Conservation (phyloP, 163 green algal species). For the Prototheca wickerhamii region DNA sequence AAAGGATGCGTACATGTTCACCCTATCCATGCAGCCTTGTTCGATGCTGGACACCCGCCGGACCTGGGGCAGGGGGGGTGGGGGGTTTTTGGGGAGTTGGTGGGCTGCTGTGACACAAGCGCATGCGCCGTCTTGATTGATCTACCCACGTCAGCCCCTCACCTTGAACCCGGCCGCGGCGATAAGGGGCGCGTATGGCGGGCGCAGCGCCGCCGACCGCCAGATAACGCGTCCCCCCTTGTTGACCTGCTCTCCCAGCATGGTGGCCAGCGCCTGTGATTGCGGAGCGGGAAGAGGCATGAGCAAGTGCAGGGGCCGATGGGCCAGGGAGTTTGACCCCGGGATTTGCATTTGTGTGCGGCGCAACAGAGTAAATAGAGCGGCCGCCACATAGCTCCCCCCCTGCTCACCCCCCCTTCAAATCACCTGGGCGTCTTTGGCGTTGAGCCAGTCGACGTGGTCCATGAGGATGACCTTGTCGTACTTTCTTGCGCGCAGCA, state of each 20-base stretch:
- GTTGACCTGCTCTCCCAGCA: conserved; percentile 47
- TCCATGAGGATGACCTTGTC: conserved; percentile 99
- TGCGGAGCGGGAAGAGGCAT: not conserved
- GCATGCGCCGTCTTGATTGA: not conserved
- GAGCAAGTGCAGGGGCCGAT: not conserved
- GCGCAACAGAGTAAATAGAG: not conserved
- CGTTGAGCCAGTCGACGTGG: conserved; percentile 91
- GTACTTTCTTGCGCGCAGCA: conserved; percentile 81
- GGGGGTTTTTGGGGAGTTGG: not conserved
- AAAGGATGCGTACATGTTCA: conserved; percentile 75
- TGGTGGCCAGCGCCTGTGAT: not conserved
- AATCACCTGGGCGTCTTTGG: conserved; percentile 39
- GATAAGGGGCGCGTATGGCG: conserved; percentile 79
- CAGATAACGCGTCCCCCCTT: conserved; percentile 91
- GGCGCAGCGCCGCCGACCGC: conserved; percentile 72
- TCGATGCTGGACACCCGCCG: conserved; percentile 51
- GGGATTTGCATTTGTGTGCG: not conserved
- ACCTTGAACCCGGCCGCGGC: conserved; percentile 80
- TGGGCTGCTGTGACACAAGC: too few relatives aligned
- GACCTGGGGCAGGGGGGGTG: conserved; percentile 33
- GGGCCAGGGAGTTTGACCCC: not conserved
- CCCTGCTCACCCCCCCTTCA: conserved; percentile 14
- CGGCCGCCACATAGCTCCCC: conserved; percentile 26
- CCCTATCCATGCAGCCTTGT: conserved; percentile 77
- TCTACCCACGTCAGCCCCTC: not conserved